Base-by-base conservation (phyloP, 2,329 filamentous ascomycete genomes). In the Neonectria sp. region DNA sequence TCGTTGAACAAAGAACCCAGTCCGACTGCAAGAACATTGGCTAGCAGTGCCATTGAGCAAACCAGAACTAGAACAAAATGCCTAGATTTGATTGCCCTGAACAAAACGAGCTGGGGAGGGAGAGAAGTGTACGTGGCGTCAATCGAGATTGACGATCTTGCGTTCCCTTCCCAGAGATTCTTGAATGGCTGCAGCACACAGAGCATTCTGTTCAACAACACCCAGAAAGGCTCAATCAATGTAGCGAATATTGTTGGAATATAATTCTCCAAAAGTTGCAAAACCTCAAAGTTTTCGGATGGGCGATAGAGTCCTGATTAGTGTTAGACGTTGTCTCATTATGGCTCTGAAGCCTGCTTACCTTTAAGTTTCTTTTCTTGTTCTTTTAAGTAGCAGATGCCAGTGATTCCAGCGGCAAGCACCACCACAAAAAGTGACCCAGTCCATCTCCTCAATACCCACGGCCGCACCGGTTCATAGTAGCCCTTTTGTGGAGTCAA, bases 101-200 rank as follows among this genome's bases (percentile, higher is more conserved):
- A 82, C 0, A 88, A 6, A 0, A 82, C 79, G 0, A 91, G 75
- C 27, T 89, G 87, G 0, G 89, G 88, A 0, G 89, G 89, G 0
- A 90, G 65, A 0, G 88, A 86, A 0, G 82, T 85, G 60, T 91
- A 91, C 12, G 77, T 80, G 0, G 81, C 75, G 4, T 86, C 74
- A 0, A 88, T 66, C 0, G 86, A 82, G 0, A 79, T 75, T 0
- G 81, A 80, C 0, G 81, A 68, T 1, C 65, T 55, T 0, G 81
- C 78, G 3, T 69, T 73, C 0, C 86, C 83, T 6, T 71, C 65
- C 24, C 81, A 80, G 0, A 91, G 76, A 15, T 87, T 82, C 2
- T 86, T 80, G 21, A 89, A 85, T 0, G 89, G 89, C 33, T 89
- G 85, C 0, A 91, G 68, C 9, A 89, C 73, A 46, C 87, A 90